Percentiles rank a stretch among this genome's conserved stretches.
Evolutionary conservation across 805 yeast species (phyloP).

Genomic region (Wickerhamomyces pijperi): DNA sequence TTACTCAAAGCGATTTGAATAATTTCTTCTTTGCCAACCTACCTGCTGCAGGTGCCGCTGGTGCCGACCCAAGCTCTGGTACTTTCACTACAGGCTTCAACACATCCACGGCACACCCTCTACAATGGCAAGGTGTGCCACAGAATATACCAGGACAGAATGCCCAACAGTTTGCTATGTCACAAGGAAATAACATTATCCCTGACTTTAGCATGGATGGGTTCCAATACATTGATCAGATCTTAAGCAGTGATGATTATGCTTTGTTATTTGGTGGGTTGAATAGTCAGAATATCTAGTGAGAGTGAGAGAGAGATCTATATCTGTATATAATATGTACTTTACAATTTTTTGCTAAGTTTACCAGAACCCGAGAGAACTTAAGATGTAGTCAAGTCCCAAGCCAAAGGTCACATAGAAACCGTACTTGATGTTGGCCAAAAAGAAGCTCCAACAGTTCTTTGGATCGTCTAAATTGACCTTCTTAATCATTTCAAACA

Average conservation of each 20-base stretch:
- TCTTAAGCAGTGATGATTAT: not conserved
- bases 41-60: no score
- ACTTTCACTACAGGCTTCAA: no score
- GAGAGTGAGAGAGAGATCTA: no score
- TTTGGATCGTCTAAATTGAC: conserved; percentile 75
- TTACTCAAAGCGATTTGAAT: not conserved
- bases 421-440: conserved; percentile 69
- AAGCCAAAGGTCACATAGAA: conserved; percentile 57
- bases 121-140: not conserved
- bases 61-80: no score
- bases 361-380: conserved; percentile 33
- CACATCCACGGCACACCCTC: no score
- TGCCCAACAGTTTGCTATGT: not conserved
- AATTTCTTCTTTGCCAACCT: not conserved
- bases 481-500: conserved; percentile 53
- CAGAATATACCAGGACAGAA: not conserved
- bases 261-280: not conserved
- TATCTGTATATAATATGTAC: not conserved
- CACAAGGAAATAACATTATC: not conserved
- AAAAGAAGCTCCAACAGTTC: conserved; percentile 76
- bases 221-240: not conserved
- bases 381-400: conserved; percentile 50
- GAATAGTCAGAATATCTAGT: not conserved
- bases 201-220: not conserved
- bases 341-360: not conserved